Percentiles rank a stretch among this genome's conserved stretches.
These are phyloP conservation scores for Lithospermum erythrorhizon DNA, from an alignment of 257 asterid genomes.

Conservation along the genomic window DNA sequence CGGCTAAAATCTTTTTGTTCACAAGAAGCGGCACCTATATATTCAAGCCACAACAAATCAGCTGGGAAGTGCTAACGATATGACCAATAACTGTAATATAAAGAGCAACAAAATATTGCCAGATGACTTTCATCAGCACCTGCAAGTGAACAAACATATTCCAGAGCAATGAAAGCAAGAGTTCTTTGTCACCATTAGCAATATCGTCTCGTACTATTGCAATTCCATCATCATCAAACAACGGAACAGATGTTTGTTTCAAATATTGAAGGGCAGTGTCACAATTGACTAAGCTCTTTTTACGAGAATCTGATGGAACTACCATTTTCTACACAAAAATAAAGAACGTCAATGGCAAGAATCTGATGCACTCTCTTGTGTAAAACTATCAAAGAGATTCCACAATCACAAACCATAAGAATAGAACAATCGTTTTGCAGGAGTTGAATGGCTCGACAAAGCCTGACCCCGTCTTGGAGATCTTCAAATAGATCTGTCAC, in stretches of 20 bases:
- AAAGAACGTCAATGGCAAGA: constrained; percentile 7
- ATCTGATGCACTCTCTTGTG: not conserved
- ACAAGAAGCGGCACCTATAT: constrained; percentile 85
- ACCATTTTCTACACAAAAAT: constrained; percentile 53
- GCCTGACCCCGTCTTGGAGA: constrained; percentile 72
- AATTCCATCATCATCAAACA: constrained; percentile 68
- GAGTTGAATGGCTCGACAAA: constrained; percentile 79
- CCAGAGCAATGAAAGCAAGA: constrained; percentile 75
- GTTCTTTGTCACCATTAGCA: constrained; percentile 73
- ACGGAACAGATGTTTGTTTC: constrained; percentile 53
- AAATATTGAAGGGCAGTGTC: constrained; percentile 68
- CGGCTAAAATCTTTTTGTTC: constrained; percentile 40
- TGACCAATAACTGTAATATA: not conserved
- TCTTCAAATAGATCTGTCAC: constrained; percentile 64
- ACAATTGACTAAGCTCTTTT: constrained; percentile 67
- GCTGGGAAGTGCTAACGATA: constrained; percentile 5
- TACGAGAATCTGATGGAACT: constrained; percentile 74
- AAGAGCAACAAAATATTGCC: constrained; percentile 2
- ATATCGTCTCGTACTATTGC: constrained; percentile 62
- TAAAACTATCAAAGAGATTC: not conserved
- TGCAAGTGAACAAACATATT: constrained; percentile 85
- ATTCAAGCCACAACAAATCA: constrained; percentile 16
- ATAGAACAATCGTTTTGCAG: constrained; percentile 66
- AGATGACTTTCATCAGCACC: constrained; percentile 30
- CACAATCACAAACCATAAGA: constrained; percentile 43